Base-by-base conservation (phyloP, 345 rosid species). In the thale cress (Arabidopsis thaliana) region DNA sequence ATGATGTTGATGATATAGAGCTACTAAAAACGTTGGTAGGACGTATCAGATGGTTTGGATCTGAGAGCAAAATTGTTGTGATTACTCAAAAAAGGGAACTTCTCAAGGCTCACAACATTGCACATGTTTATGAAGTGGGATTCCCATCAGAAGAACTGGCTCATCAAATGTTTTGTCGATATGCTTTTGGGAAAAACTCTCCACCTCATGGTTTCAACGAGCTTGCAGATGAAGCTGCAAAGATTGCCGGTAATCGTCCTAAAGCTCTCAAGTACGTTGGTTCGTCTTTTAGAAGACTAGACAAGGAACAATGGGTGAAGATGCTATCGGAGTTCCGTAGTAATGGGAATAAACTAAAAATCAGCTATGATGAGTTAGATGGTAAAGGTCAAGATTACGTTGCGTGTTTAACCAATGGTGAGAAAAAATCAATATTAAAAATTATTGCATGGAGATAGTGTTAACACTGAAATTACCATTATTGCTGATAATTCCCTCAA, bases 261-360 rank as follows among this genome's bases (percentile, higher is more conserved):
- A 25, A 82, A 22, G 78, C 78, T 38, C 77, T 84, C 14, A 73
- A 52, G 32, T 71, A 78, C 9, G 11, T 82, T 14, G 82, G 84
- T 10, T 69, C 75, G 1, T 63, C 38, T 23, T 56, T 82, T 2
- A 42, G 9, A 11, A 56, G 45, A 3, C 64, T 13, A 33, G 40
- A 10, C 11, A 38, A 23, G n/a, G 23, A 22, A 8, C 16, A 70
- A 5, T 79, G 83, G 86, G 45, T 65, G 53, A 48, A 72, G 33
- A 34, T 28, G 2, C 30, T 28, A 28, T 28, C 30, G 2, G 30
- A 1, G 3, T 2, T 28, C 2, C 3, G 30, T 28, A 28, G 30
- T 28, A 28, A 28, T 28, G 46, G 5, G 2, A 44, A 41, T 1
- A 34, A 53, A 5, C 22, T 82, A 8, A 69, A 12, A 42, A 13